phyloP scores from a whole-genome alignment of 2,329 filamentous ascomycete genomes.

The Lachnellula cervina region DNA sequence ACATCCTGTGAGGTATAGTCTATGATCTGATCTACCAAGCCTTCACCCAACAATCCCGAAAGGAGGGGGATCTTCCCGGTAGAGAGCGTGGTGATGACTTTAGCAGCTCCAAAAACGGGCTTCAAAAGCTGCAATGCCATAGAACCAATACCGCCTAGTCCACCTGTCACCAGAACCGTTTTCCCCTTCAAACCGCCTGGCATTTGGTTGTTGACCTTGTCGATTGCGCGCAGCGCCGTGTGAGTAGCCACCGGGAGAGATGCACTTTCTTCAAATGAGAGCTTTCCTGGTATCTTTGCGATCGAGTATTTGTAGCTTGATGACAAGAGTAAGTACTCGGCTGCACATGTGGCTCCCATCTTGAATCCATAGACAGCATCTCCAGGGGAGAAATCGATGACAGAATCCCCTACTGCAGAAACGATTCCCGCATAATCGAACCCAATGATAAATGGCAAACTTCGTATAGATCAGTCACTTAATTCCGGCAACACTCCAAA shows the following conservation, averaged over 20 bases:
- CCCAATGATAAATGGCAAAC: conserved; percentile 37
- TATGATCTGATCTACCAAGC: conserved; percentile 35
- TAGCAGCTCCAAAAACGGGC: conserved; percentile 37
- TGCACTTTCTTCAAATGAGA: conserved; percentile 36
- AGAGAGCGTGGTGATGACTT: conserved; percentile 41
- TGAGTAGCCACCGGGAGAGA: conserved; percentile 34
- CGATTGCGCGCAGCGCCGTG: conserved; percentile 35
- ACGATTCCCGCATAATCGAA: conserved; percentile 37
- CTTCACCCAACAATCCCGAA: conserved; percentile 34
- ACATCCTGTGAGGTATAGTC: conserved; percentile 34
- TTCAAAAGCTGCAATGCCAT: conserved; percentile 39
- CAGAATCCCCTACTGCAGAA: conserved; percentile 29
- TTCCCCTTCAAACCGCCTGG: conserved; percentile 35
- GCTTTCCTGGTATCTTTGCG: not conserved
- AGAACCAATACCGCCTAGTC: conserved; percentile 32
- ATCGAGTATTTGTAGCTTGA: conserved; percentile 22
- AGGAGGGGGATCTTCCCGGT: conserved; percentile 36
- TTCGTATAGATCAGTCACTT: not conserved
- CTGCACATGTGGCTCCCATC: conserved; percentile 31
- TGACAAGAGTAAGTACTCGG: conserved; percentile 13
- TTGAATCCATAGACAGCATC: conserved; percentile 33
- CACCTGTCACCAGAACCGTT: conserved; percentile 34
- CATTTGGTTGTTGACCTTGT: conserved; percentile 22
- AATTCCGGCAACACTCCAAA: too few species aligned
- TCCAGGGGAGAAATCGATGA: conserved; percentile 32